Base-by-base conservation (phyloP, 2,329 filamentous ascomycete species). In the Penicillium concentricum region DNA sequence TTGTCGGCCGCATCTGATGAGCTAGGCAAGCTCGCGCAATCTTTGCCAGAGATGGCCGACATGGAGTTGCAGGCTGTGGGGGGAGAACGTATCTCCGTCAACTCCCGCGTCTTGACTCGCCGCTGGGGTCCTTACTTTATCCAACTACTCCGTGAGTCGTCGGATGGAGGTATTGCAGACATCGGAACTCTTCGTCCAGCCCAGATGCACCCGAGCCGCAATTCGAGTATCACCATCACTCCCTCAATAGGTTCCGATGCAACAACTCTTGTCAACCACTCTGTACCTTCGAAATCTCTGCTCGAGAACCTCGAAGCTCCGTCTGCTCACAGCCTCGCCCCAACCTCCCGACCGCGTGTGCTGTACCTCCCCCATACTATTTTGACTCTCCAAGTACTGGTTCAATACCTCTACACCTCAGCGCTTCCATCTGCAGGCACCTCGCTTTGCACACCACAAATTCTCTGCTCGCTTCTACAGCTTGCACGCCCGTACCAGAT, bases 101-200 rank as follows among this genome's bases (percentile, higher is more conserved):
- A 96, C 74, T 97, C 94, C 7, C 86, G 92, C 56, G 84, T 99
- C 16, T 82, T 97, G 16, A 88, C 90, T 10, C 85, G 91, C 28
- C 83, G 94, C 69, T 99, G 94, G 94, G 94, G 94, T 0, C 91
- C 92, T 0, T 97, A 96, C 72, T 97, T 99, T 76, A 91, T 96
- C 54, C 91, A 96, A 70, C 82, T 99, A 2, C 81, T 97, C 10
- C 86, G 90, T 28, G 92, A 97, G 73, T 91, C 90, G 42, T 81
- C 82, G 5, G 86, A 89, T 56, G 87, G 89, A 51, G 89, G 87
- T 2, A 84, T 86, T 53, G 74, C 76, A 24, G 92, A 96, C 64
- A 84, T 88, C 0, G 83, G 87, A 28, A 94, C 91, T 0, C 76
- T 96, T 32, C 84, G 91, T 45, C 87, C 90, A 2, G 81, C 82